These are phyloP conservation scores for Singerocomus inundabilis DNA, from an alignment of 1,284 basidiomycete species.

Conservation along the genomic window DNA sequence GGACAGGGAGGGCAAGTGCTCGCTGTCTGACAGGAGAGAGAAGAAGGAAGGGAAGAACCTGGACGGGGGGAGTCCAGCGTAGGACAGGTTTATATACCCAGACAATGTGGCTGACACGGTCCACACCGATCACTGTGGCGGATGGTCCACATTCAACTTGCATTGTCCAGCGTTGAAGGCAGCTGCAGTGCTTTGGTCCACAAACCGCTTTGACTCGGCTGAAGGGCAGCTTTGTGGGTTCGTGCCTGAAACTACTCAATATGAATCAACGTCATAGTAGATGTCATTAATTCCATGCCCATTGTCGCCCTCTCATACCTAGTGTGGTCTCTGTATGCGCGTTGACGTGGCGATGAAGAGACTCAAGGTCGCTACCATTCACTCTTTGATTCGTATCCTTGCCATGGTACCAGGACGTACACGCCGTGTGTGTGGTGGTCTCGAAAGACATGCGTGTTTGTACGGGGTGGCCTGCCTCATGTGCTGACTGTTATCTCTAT, in stretches of 20 bases:
- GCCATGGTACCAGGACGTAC: too few relatives aligned
- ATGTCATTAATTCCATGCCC: too few relatives aligned
- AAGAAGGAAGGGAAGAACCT: neutral
- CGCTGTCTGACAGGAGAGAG: neutral
- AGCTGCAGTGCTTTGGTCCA: conserved; percentile 1
- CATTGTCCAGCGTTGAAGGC: conserved; percentile 7
- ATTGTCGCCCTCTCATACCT: too few relatives aligned
- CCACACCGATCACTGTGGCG: conserved; percentile 2
- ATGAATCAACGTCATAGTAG: too few relatives aligned
- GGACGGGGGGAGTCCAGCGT: neutral
- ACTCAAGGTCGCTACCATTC: too few relatives aligned
- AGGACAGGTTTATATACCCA: conserved; percentile 18
- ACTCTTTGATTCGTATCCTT: too few relatives aligned
- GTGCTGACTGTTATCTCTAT: too few relatives aligned
- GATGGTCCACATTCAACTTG: neutral
- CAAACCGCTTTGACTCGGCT: conserved; percentile 11
- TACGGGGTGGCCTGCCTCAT: too few relatives aligned
- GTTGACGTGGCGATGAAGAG: conserved; percentile 41
- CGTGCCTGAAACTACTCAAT: too few relatives aligned
- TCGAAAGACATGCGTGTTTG: too few relatives aligned
- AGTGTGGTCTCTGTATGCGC: conserved; percentile 38
- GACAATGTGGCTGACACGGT: conserved; percentile 15
- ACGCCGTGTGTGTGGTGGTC: too few relatives aligned
- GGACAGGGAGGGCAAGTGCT: neutral
- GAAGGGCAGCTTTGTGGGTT: too few relatives aligned